Evolutionary conservation across 257 asterid genomes (phyloP), one percentile per base, ranked within the genome.

Genomic region (Nyctanthes arbortristis): DNA sequence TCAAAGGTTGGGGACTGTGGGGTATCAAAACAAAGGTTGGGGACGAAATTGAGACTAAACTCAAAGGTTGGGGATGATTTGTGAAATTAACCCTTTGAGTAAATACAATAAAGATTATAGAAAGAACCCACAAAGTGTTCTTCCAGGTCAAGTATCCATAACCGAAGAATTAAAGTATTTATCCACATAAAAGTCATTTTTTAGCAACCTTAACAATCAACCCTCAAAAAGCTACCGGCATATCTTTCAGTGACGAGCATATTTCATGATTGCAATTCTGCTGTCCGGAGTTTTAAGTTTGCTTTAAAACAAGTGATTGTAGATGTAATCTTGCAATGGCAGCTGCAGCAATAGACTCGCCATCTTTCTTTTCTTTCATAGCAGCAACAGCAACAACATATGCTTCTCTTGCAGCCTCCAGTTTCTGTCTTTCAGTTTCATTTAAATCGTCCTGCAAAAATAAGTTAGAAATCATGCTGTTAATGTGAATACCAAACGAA

Each of bases 401-500:
- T 13, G 95, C 91, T 80, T 81, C 96, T 73, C 88, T 80, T 66
- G 98, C 96, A 37, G 78, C 84, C 82, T 93, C 96, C 77, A 93
- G 22, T 62, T 80, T 76, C 82, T 82, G 79, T 84, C 79, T 72
- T 78, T 82, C 90, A 36, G 69, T 62, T 62, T 88, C 94, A 69
- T 72, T 47, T 29, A 74, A 49, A 56, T 55, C 69, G 40, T 87
- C 96, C 98, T 93, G 83, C 71, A 60, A 85, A 58, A 43, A 34
- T 6, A 33, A 61, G 59, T 52, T 52, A 28, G 3, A 52, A 52
- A 3, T 52, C 27, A 52, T 5, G 27, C 12, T 20, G 40, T 35
- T 35, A 5, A 35, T 5, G 10, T 35, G n/a, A 43, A 16, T 43
- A 43, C 22, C 16, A 28, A 13, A 25, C 9, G 28, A 22, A 52